phyloP scores from a whole-genome alignment of 441 rosid species.

The Populus hybrid region DNA sequence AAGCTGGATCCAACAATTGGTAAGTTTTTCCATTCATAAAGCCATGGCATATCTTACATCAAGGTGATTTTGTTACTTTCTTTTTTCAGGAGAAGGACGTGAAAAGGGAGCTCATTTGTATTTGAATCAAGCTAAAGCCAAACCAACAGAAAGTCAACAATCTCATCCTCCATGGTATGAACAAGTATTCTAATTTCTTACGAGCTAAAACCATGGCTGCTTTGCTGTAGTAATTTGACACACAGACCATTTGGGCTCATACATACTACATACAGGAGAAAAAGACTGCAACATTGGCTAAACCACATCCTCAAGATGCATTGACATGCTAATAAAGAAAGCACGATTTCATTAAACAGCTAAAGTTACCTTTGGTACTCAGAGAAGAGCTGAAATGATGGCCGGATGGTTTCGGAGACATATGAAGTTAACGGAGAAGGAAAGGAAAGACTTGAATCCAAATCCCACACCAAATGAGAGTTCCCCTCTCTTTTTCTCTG shows the following conservation, averaged over 20 bases:
- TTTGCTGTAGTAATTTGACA: neutral
- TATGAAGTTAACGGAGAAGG: slow-evolving; percentile 67
- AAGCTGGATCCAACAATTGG: neutral
- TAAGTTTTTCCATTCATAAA: neutral
- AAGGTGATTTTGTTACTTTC: neutral
- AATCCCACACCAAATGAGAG: slow-evolving; percentile 66
- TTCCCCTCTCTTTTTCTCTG: slow-evolving; percentile 53
- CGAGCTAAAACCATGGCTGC: neutral
- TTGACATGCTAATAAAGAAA: neutral
- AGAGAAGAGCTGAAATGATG: slow-evolving; percentile 70
- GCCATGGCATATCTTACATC: neutral
- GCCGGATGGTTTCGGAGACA: slow-evolving; percentile 61
- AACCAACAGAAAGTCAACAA: neutral
- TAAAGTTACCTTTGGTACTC: slow-evolving; percentile 60
- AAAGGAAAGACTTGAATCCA: slow-evolving; percentile 74
- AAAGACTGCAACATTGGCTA: neutral
- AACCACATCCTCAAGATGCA: neutral
- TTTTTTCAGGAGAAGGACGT: neutral
- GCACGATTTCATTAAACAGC: neutral
- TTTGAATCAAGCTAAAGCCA: neutral
- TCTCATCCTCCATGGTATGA: neutral
- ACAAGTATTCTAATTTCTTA: neutral
- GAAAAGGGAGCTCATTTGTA: neutral
- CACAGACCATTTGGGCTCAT: neutral
- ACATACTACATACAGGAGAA: neutral